A percentile compares a stretch with the other conserved stretches of the same genome.
Evolutionary conservation across 768 basidiomycete species (phyloP).

Genomic region (Imleria badia): DNA sequence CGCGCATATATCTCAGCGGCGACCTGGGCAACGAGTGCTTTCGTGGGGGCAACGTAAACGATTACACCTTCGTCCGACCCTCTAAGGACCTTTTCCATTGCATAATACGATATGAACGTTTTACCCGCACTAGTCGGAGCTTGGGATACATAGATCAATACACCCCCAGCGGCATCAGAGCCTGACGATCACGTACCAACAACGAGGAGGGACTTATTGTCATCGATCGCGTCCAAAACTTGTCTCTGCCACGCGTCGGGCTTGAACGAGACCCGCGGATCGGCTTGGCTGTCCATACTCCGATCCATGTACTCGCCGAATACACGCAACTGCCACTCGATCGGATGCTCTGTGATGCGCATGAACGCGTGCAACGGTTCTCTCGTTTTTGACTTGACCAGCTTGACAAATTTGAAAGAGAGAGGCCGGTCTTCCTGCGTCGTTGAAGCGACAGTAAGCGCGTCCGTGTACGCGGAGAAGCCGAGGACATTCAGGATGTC

Average conservation of each 20-base stretch:
- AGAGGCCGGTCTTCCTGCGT: slow-evolving; percentile 30
- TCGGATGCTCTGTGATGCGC: slow-evolving; percentile 53
- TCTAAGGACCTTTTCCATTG: slow-evolving; percentile 68
- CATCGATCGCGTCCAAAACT: slow-evolving; percentile 65
- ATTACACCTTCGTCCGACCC: slow-evolving; percentile 64
- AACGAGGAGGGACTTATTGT: slow-evolving; percentile 58
- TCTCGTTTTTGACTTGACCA: slow-evolving; percentile 47
- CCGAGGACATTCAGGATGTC: slow-evolving; percentile 47
- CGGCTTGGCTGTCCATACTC: slow-evolving; percentile 61
- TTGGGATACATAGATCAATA: slow-evolving; percentile 24
- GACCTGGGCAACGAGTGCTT: slow-evolving; percentile 70
- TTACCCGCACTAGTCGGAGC: slow-evolving; percentile 75
- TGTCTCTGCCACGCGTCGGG: slow-evolving; percentile 72
- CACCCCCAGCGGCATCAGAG: not conserved
- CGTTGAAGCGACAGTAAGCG: slow-evolving; percentile 13
- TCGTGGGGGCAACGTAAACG: slow-evolving; percentile 75
- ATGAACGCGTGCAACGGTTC: slow-evolving; percentile 49
- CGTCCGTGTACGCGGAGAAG: slow-evolving; percentile 39
- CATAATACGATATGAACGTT: slow-evolving; percentile 76
- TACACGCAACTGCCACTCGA: slow-evolving; percentile 63
- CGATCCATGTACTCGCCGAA: slow-evolving; percentile 75
- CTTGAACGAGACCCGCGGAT: slow-evolving; percentile 58
- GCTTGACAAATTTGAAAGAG: slow-evolving; percentile 54
- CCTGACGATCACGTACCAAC: slow-evolving; percentile 44
- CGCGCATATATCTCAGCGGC: slow-evolving; percentile 74